Base-by-base conservation (phyloP, 441 rosid species). In the Viola pubescens region DNA sequence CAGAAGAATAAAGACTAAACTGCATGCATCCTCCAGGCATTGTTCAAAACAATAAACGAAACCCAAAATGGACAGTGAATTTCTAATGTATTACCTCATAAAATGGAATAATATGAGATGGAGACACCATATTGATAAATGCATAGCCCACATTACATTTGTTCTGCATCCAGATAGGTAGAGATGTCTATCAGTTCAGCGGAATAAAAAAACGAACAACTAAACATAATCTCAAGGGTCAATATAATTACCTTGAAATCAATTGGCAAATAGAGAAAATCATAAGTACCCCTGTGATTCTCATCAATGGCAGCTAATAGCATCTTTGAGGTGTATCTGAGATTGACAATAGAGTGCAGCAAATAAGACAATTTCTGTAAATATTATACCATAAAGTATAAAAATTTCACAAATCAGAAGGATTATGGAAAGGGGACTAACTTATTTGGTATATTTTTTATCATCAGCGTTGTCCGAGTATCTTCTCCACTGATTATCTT, bases 81-180 rank as follows among this genome's bases (percentile, higher is more conserved):
- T 26, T 26, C 34, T 26, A 26, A 26, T 2, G 34, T 26, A 42
- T 13, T 48, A 94, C 99, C 99, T 94, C 82, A 43, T 85, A 90
- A 70, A 94, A 94, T 4, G 97, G 79, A 75, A 85, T 72, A 42
- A 94, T 91, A 70, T 85, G 94, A 1, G 83, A 74, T 16, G 99
- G 90, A 57, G 90, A 81, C 64, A 88, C 67, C 97, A 94, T 94
- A 69, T 94, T 94, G 68, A 94, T 94, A 76, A 94, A 94, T 46
- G 99, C 99, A 65, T 94, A 94, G 26, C 99, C 99, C 77, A 94
- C 99, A 59, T 94, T 94, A 85, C 99, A 94, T 68, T 94, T 94
- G 75, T 94, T 94, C 99, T 94, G 92, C 88, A 67, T 56, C 9
- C 41, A 69, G 14, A 68, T 48, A 67, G 19, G 52, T 14, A 56